phyloP scores from a whole-genome alignment of 1,284 basidiomycete species.

The Microbotryomycetes sp. region DNA sequence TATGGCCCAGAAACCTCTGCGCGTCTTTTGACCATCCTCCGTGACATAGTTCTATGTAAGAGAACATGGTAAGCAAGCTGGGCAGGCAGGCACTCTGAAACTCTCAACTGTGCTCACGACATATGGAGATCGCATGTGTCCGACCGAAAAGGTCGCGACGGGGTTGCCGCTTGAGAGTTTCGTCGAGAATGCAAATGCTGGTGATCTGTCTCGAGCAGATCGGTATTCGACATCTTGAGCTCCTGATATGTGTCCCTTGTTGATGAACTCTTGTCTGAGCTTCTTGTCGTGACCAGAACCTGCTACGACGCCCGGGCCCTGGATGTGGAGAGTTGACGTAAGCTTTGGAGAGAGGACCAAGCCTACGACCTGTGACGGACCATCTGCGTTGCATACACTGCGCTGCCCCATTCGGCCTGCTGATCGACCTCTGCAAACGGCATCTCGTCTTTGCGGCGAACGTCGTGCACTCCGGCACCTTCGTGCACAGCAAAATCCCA shows the following conservation, averaged over 20 bases:
- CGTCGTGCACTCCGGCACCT: conserved; percentile 14
- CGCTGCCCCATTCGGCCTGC: conserved; percentile 27
- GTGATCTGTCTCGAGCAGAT: conserved; percentile 19
- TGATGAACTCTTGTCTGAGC: conserved; percentile 21
- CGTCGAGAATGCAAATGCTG: conserved; percentile 23
- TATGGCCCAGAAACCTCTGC: conserved; percentile 16
- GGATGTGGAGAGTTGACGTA: not conserved
- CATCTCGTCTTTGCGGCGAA: conserved; percentile 14
- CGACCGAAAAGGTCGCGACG: conserved; percentile 10
- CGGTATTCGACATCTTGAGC: conserved; percentile 23
- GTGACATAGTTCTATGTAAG: conserved; percentile 19
- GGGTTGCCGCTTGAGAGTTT: not conserved
- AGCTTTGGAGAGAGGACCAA: too few species aligned
- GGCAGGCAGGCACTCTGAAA: not conserved
- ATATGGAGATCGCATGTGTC: conserved; percentile 24
- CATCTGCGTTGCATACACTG: conserved; percentile 28
- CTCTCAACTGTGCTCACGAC: conserved; percentile 1
- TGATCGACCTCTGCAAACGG: conserved; percentile 24
- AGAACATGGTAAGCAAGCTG: not conserved
- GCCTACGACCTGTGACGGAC: conserved; percentile 4
- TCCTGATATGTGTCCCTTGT: conserved; percentile 19
- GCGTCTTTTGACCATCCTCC: conserved; percentile 5
- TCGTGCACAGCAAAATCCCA: conserved; percentile 23
- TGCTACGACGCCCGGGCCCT: conserved; percentile 10
- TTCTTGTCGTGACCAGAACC: conserved; percentile 10